Evolutionary conservation across 2,329 filamentous ascomycete genomes (phyloP), one percentile per base, ranked within the genome.

Genomic region (Paracorniculantispora psalliotae): DNA sequence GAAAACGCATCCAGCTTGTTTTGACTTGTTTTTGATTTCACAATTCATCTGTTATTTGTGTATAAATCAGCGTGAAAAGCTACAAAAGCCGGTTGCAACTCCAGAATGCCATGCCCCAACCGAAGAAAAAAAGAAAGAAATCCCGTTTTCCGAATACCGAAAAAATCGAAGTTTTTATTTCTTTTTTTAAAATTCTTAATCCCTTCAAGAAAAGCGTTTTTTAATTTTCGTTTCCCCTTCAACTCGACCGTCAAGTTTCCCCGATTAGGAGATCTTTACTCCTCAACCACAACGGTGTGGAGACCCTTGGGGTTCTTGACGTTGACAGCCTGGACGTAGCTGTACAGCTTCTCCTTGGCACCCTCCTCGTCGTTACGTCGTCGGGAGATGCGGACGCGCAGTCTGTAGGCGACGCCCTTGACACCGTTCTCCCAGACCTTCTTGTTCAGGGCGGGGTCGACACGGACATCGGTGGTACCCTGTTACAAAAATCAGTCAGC

Each of bases 301-400:
- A 99, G 89, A 79, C 94, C 93, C 91, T 97, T 97, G 80, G 92
- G 87, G 82, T 96, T 90, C 91, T 97, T 96, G 77, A 97, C 92
- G 81, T 97, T 97, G 78, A 99, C 94, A 72, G 94, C 94, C 88
- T 99, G 93, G 71, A 99, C 94, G 82, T 96, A 97, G 80, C 90
- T 94, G 89, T 97, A 99, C 69, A 99, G 88, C 87, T 96, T 96
- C 88, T 99, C 91, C 86, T 96, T 96, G 78, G 96, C 94, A 73
- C 91, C 91, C 83, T 99, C 94, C 86, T 97, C 94, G 80, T 99
- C 94, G 83, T 99, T 99, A 87, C 94, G 91, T 88, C 96, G 96
- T 81, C 94, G 91, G 76, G 92, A 96, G 82, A 99, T 97, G 82
- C 96, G 92, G 76, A 99, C 88, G 74, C 94, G 93, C 72, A 99